Conservation (phyloP, 495 filamentous ascomycete genomes). For the Xylaria grammica region DNA sequence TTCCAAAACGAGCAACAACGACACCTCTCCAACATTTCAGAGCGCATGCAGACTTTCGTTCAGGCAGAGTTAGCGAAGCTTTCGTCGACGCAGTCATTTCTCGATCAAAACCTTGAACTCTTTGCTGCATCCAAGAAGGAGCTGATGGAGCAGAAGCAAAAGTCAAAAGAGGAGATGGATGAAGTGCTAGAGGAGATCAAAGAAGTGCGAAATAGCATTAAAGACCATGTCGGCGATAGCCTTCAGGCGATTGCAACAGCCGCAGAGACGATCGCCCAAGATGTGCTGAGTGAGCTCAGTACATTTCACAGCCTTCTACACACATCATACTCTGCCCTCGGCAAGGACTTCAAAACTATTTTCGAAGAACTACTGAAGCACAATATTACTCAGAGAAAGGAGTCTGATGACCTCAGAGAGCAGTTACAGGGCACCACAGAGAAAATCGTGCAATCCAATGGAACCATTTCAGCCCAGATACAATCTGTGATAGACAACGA, state of each 20-base stretch:
- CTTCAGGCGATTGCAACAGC: constrained; percentile 83
- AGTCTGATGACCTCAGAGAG: constrained; percentile 71
- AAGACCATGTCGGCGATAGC: constrained; percentile 81
- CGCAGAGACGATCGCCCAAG: constrained; percentile 84
- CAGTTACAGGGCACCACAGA: constrained; percentile 72
- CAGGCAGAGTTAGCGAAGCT: constrained; percentile 71
- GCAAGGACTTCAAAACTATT: constrained; percentile 83
- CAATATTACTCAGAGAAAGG: constrained; percentile 75
- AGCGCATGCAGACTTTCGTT: constrained; percentile 75
- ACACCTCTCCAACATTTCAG: constrained; percentile 68
- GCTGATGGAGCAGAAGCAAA: constrained; percentile 68
- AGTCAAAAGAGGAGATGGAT: constrained; percentile 87
- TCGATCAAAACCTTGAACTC: constrained; percentile 66
- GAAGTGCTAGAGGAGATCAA: constrained; percentile 90
- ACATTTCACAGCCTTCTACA: constrained; percentile 85
- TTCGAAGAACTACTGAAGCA: constrained; percentile 81
- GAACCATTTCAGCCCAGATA: constrained; percentile 67
- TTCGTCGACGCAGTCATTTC: constrained; percentile 65
- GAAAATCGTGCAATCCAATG: constrained; percentile 67
- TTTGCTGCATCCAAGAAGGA: constrained; percentile 70
- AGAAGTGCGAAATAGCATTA: constrained; percentile 82
- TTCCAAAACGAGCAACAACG: constrained; percentile 73
- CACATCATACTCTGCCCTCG: constrained; percentile 82
- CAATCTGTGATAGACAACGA: constrained; percentile 78
- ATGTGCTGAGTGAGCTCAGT: constrained; percentile 86